Percentiles rank a stretch among this genome's conserved stretches.
Conservation (phyloP, 2,329 filamentous ascomycete genomes). For the Exophiala sideris region DNA sequence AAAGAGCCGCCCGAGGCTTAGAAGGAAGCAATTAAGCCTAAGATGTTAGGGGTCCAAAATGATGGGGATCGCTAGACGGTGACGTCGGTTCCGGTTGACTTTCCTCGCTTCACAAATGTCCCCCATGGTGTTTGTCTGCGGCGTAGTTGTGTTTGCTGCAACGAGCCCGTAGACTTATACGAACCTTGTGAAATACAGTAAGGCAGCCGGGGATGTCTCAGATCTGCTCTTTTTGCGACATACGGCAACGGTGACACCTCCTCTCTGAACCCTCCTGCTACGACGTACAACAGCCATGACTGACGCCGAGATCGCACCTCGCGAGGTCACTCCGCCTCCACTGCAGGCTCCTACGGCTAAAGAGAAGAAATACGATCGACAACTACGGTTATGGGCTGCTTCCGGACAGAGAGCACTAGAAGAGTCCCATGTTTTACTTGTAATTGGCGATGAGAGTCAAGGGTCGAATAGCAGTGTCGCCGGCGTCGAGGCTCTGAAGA, state of each 20-base stretch:
- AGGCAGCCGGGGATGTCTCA: neutral
- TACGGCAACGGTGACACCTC: neutral
- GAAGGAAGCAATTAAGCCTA: too few relatives aligned
- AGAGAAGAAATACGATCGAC: slow-evolving; percentile 84
- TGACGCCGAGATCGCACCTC: slow-evolving; percentile 25
- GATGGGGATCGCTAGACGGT: neutral
- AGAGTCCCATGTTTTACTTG: slow-evolving; percentile 81
- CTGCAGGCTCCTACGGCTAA: slow-evolving; percentile 57
- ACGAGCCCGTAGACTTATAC: too few relatives aligned
- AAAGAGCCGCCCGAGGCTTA: too few relatives aligned
- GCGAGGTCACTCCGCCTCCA: slow-evolving; percentile 40
- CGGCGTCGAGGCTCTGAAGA: slow-evolving; percentile 90
- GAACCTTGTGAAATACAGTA: too few relatives aligned
- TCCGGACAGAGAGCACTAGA: slow-evolving; percentile 88
- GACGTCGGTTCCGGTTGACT: slow-evolving; percentile 4
- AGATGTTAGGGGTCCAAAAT: too few relatives aligned
- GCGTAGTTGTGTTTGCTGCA: neutral
- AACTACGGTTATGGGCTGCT: slow-evolving; percentile 92
- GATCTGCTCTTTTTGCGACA: neutral
- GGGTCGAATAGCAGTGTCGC: slow-evolving; percentile 53
- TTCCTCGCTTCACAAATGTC: slow-evolving; percentile 6
- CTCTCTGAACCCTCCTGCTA: neutral
- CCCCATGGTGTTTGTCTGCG: neutral
- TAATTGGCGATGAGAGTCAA: slow-evolving; percentile 58
- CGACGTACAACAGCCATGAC: neutral